phyloP scores from a whole-genome alignment of 352 stramenopile genomes.

The Phytophthora chlamydospora region DNA sequence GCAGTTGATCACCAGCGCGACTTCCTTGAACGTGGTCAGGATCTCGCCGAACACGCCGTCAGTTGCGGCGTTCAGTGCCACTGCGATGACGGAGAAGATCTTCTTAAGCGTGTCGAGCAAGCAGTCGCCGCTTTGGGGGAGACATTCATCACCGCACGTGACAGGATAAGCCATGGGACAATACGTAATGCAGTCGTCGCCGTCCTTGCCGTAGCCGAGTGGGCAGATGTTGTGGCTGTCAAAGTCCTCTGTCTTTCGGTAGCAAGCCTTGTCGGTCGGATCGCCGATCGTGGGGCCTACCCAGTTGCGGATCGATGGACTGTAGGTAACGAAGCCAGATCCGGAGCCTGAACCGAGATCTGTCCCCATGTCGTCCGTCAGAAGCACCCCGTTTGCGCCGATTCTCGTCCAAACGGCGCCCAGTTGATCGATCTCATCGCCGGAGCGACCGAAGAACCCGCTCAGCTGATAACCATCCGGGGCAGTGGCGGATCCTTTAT shows the following conservation, averaged over 20 bases:
- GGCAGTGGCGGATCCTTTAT: slow-evolving; percentile 39
- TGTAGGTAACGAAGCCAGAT: slow-evolving; percentile 18
- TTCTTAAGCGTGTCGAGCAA: slow-evolving; percentile 26
- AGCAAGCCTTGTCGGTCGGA: slow-evolving; percentile 22
- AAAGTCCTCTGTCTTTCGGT: slow-evolving; percentile 20
- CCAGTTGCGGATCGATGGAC: slow-evolving; percentile 24
- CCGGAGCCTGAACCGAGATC: slow-evolving; percentile 15
- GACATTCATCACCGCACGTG: slow-evolving; percentile 36
- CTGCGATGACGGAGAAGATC: slow-evolving; percentile 26
- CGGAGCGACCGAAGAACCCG: slow-evolving; percentile 50
- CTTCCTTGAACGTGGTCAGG: slow-evolving; percentile 22
- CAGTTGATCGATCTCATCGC: slow-evolving; percentile 44
- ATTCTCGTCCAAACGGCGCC: slow-evolving; percentile 38
- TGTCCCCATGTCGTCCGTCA: slow-evolving; percentile 18
- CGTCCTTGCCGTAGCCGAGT: slow-evolving; percentile 22
- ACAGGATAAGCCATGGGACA: slow-evolving; percentile 45
- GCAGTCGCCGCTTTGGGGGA: slow-evolving; percentile 42
- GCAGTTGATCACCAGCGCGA: slow-evolving; percentile 21
- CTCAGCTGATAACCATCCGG: slow-evolving; percentile 52
- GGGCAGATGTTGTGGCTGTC: slow-evolving; percentile 24
- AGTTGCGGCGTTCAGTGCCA: slow-evolving; percentile 28
- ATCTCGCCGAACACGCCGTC: slow-evolving; percentile 29
- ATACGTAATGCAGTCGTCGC: slow-evolving; percentile 29
- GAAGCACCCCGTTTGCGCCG: slow-evolving; percentile 6
- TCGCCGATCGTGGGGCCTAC: slow-evolving; percentile 19